phyloP scores from a whole-genome alignment of 345 rosid genomes.

The Rhizophora mangle region DNA sequence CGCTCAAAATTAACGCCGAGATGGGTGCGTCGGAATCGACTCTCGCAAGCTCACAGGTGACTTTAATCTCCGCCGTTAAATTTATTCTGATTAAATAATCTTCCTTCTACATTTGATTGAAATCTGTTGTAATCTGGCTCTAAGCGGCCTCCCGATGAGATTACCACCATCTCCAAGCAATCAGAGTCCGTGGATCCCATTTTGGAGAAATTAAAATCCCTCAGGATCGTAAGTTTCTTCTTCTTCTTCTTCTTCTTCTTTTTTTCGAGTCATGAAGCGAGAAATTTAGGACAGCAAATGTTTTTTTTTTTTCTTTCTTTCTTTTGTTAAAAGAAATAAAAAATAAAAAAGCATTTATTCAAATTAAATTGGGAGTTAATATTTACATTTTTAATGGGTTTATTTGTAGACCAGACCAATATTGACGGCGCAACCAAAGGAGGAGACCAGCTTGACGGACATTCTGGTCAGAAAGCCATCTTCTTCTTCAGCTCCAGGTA shows the following conservation, averaged over 20 bases:
- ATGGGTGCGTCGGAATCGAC: slow-evolving; percentile 44
- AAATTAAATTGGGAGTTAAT: background rate
- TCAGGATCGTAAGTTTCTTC: slow-evolving; percentile 54
- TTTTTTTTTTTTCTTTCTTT: too few species aligned
- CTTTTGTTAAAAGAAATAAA: background rate
- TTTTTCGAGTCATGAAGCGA: background rate
- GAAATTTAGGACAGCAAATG: background rate
- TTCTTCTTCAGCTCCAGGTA: slow-evolving; percentile 56
- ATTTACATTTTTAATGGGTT: background rate
- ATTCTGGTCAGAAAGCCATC: slow-evolving; percentile 76
- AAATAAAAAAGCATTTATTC: background rate
- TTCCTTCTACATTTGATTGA: background rate
- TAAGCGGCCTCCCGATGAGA: slow-evolving; percentile 51
- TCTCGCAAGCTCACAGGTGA: slow-evolving; percentile 50
- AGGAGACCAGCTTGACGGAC: slow-evolving; percentile 81
- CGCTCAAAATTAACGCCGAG: background rate
- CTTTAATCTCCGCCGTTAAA: background rate
- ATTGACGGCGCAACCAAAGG: slow-evolving; percentile 58
- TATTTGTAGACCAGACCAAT: slow-evolving; percentile 65
- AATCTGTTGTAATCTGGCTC: background rate
- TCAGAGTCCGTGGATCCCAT: slow-evolving; percentile 62
- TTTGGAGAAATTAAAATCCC: slow-evolving; percentile 73
- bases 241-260: background rate
- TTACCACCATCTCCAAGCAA: slow-evolving; percentile 74
- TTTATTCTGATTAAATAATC: background rate